A percentile compares a stretch with the other conserved stretches of the same genome.
phyloP scores from a whole-genome alignment of 1,284 basidiomycete genomes.

The Trichosporon sp. region DNA sequence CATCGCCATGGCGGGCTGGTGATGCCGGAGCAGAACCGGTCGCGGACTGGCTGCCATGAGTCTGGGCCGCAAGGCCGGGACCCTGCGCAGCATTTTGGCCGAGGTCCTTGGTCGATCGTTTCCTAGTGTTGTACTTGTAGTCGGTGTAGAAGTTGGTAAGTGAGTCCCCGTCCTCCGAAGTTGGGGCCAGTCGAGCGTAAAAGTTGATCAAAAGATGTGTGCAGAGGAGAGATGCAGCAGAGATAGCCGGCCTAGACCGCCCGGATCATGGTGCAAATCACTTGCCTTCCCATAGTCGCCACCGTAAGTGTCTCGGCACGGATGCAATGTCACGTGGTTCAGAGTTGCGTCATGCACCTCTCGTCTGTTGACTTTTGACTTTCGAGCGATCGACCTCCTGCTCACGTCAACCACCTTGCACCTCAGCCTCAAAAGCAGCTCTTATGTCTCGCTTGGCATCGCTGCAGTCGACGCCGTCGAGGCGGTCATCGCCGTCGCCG shows the following conservation, averaged over 20 bases:
- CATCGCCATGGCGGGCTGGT: not conserved
- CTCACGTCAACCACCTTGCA: not conserved
- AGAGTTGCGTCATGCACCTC: not conserved
- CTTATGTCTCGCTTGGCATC: conserved; percentile 18
- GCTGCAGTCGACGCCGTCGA: conserved; percentile 49
- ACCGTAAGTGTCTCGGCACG: conserved; percentile 3
- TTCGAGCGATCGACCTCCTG: not conserved
- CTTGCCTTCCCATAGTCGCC: not conserved
- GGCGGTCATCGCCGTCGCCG: conserved; percentile 45
- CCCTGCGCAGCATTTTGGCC: conserved; percentile 13
- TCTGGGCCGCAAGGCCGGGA: conserved; percentile 16
- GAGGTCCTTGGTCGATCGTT: not conserved
- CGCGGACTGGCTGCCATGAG: conserved; percentile 4
- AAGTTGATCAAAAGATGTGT: not conserved
- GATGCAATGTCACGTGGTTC: not conserved
- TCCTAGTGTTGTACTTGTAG: not conserved
- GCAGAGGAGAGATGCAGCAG: not conserved
- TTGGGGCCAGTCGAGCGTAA: not conserved
- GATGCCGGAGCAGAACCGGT: not conserved
- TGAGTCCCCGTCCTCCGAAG: not conserved
- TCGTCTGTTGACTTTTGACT: not conserved
- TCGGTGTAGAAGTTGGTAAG: not conserved
- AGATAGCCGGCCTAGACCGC: not conserved
- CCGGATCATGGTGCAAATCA: not conserved
- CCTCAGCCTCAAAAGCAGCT: not conserved